These are phyloP conservation scores for Talaromyces sp. DNA, from an alignment of 2,329 filamentous ascomycete species.

Conservation along the genomic window DNA sequence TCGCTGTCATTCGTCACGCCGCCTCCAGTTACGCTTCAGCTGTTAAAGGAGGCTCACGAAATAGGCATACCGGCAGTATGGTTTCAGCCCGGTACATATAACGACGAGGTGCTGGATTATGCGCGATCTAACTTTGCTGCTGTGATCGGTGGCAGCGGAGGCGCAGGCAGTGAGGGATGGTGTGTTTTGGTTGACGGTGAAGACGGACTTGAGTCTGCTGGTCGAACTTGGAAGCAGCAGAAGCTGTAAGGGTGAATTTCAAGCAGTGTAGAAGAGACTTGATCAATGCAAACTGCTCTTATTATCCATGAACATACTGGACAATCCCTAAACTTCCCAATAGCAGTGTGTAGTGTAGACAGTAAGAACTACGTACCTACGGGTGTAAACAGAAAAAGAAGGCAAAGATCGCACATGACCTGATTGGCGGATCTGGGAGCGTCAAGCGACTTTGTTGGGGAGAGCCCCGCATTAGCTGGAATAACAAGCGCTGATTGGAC, in stretches of 20 bases:
- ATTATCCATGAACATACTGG: not conserved
- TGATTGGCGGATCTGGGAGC: not conserved
- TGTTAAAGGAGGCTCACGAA: conserved; percentile 71
- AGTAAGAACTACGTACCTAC: too few species aligned
- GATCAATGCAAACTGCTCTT: not conserved
- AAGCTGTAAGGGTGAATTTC: conserved; percentile 22
- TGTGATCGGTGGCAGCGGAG: conserved; percentile 62
- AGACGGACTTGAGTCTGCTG: conserved; percentile 51
- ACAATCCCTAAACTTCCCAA: too few species aligned
- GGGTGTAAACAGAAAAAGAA: too few species aligned
- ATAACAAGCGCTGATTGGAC: not conserved
- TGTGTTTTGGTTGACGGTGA: conserved; percentile 85
- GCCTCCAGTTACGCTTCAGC: conserved; percentile 66
- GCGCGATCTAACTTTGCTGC: conserved; percentile 65
- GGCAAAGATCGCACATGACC: not conserved
- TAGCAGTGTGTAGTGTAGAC: too few species aligned
- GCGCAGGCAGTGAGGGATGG: conserved; percentile 68
- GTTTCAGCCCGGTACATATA: conserved; percentile 86
- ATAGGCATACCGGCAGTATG: conserved; percentile 71
- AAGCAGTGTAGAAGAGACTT: not conserved
- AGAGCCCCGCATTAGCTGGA: not conserved
- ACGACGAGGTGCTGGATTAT: conserved; percentile 67
- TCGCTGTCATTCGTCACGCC: conserved; percentile 84
- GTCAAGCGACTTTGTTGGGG: not conserved
- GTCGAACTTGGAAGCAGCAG: conserved; percentile 45